These are phyloP conservation scores for Tilletia walkeri DNA, from an alignment of 1,284 basidiomycete genomes.

Conservation along the genomic window DNA sequence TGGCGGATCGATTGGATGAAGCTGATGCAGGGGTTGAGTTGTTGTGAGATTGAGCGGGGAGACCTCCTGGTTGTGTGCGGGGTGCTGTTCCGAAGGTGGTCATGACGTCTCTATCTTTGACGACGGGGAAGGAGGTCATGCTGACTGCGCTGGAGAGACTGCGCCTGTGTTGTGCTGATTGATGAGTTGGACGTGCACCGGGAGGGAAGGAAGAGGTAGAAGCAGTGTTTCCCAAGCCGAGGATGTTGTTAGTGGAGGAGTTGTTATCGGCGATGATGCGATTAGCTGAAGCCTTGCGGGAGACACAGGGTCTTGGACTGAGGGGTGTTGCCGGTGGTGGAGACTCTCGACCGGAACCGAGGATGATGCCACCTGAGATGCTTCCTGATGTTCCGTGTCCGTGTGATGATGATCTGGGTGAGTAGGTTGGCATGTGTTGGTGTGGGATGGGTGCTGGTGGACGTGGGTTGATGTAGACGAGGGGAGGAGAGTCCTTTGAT, in stretches of 20 bases:
- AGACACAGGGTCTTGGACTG: slow-evolving; percentile 11
- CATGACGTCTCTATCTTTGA: background rate
- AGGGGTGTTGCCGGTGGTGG: background rate
- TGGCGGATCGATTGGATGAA: too few relatives aligned
- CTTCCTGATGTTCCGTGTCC: background rate
- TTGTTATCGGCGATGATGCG: background rate
- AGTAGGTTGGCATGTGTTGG: background rate
- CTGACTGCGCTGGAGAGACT: background rate
- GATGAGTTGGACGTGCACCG: background rate
- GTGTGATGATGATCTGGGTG: background rate
- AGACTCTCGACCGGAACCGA: too few relatives aligned
- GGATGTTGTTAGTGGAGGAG: background rate
- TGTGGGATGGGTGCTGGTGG: slow-evolving; percentile 3
- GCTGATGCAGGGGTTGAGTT: too few relatives aligned
- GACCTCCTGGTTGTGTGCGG: background rate
- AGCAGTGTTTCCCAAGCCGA: background rate
- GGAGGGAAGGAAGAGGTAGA: background rate
- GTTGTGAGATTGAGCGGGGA: too few relatives aligned
- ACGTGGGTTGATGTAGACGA: slow-evolving; percentile 13
- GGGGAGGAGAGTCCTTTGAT: background rate
- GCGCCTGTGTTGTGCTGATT: background rate
- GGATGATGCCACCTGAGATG: too few relatives aligned
- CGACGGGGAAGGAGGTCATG: slow-evolving; percentile 9
- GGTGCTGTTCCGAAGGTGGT: background rate
- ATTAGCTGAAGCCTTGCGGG: slow-evolving; percentile 1